A percentile compares a stretch with the other conserved stretches of the same genome.
These are phyloP conservation scores for Gastrodia elata DNA, from an alignment of 106 monocot genomes.

Conservation along the genomic window DNA sequence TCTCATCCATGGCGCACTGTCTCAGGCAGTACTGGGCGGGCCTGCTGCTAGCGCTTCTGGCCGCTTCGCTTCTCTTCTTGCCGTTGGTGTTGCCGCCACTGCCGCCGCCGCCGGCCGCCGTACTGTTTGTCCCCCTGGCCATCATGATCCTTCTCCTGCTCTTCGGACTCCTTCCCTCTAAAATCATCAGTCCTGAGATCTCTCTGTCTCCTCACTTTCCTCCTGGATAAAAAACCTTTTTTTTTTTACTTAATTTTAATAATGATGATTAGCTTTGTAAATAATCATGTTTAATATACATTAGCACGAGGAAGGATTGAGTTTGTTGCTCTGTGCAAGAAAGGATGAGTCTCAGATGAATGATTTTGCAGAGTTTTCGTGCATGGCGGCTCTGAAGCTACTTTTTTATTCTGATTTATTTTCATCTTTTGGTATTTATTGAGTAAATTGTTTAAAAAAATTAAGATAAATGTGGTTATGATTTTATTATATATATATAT, in stretches of 20 bases:
- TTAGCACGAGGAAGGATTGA: too few relatives aligned
- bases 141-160: constrained; percentile 3
- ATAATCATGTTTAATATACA: too few relatives aligned
- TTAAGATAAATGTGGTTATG: too few relatives aligned
- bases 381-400: too few relatives aligned
- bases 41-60: background rate
- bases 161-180: background rate
- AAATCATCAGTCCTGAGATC: background rate
- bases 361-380: too few relatives aligned
- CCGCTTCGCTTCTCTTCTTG: background rate
- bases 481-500: too few relatives aligned
- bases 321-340: too few relatives aligned
- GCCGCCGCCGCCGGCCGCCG: background rate
- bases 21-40: background rate
- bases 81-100: background rate
- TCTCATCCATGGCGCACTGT: background rate
- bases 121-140: background rate
- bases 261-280: too few relatives aligned
- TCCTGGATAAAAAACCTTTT: background rate
- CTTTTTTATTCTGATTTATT: too few relatives aligned
- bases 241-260: background rate
- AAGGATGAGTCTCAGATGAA: too few relatives aligned
- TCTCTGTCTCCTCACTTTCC: background rate
- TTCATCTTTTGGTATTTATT: too few relatives aligned
- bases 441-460: too few relatives aligned